Evolutionary conservation across 805 yeast genomes (phyloP).

Genomic region (Saturnispora dispora): DNA sequence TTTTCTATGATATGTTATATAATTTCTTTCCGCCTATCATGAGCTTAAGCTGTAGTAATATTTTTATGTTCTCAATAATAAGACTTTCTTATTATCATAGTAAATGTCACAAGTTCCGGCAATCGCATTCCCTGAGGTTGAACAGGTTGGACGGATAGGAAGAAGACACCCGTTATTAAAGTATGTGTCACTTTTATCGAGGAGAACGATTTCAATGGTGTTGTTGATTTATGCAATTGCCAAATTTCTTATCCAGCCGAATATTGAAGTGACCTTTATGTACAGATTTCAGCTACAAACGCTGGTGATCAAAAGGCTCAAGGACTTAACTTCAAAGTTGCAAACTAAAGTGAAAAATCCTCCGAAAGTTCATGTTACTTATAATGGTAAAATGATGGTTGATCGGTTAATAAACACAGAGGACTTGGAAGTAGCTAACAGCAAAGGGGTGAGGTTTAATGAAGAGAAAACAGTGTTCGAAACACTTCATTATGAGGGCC

Average conservation of each 20-base stretch:
- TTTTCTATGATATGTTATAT: not conserved
- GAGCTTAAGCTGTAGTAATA: not conserved
- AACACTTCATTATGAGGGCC: slow-evolving; percentile 11
- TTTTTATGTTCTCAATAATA: not conserved
- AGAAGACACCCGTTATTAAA: slow-evolving; percentile 20
- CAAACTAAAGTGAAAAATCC: slow-evolving; percentile 25
- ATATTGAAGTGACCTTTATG: slow-evolving; percentile 29
- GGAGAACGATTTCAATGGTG: slow-evolving; percentile 29
- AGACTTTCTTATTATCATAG: not conserved
- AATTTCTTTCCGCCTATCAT: not conserved
- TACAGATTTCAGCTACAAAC: slow-evolving; percentile 31
- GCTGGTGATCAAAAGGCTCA: slow-evolving; percentile 23
- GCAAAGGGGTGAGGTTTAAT: slow-evolving; percentile 20
- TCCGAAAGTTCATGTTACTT: slow-evolving; percentile 35
- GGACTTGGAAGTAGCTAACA: slow-evolving; percentile 12
- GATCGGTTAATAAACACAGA: slow-evolving; percentile 28
- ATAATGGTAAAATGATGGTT: slow-evolving; percentile 30
- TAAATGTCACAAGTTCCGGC: slow-evolving; percentile 16
- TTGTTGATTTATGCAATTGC: slow-evolving; percentile 25
- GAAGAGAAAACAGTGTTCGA: slow-evolving; percentile 9
- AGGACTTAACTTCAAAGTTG: slow-evolving; percentile 22
- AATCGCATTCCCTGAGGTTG: slow-evolving; percentile 29
- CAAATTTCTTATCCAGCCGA: slow-evolving; percentile 32
- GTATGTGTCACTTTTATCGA: slow-evolving; percentile 24
- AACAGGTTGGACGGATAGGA: slow-evolving; percentile 7